These are phyloP conservation scores for Exobasidium rhododendri DNA, from an alignment of 1,284 basidiomycete genomes.

Conservation along the genomic window DNA sequence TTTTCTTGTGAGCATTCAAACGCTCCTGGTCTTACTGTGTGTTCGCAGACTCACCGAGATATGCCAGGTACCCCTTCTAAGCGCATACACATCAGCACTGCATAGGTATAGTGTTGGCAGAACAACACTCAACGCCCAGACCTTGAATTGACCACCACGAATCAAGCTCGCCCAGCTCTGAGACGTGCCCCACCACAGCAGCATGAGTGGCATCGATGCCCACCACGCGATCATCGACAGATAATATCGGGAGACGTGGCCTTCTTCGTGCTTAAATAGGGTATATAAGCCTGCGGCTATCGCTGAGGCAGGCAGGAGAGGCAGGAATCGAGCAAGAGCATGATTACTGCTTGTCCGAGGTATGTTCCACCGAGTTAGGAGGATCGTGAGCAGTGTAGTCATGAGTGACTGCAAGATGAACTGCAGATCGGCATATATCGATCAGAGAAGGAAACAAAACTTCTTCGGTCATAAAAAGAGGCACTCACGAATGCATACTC, in stretches of 20 bases:
- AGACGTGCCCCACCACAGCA: conserved; percentile 36
- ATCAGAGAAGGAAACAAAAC: too few species aligned
- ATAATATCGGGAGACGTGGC: conserved; percentile 33
- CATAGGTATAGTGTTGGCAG: conserved; percentile 37
- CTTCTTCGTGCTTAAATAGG: conserved; percentile 5
- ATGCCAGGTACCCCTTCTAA: conserved; percentile 46
- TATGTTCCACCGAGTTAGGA: conserved; percentile 39
- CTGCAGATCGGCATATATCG: conserved; percentile 16
- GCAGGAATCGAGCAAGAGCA: conserved; percentile 15
- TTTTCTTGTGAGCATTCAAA: too few species aligned
- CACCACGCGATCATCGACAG: conserved; percentile 49
- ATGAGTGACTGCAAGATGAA: conserved; percentile 48
- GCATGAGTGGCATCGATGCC: conserved; percentile 33
- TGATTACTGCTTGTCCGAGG: conserved; percentile 10
- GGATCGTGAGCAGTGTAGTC: conserved; percentile 38
- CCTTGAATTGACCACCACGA: conserved; percentile 12
- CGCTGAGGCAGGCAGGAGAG: background rate
- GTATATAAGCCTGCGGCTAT: conserved; percentile 11
- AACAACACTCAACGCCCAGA: conserved; percentile 21
- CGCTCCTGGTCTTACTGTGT: background rate
- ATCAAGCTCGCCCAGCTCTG: conserved; percentile 30
- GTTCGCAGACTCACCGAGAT: conserved; percentile 24
- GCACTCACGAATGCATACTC: conserved; percentile 44
- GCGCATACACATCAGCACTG: conserved; percentile 38
- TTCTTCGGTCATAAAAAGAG: too few species aligned